Evolutionary conservation across 495 filamentous ascomycete genomes (phyloP), one percentile per base, ranked within the genome.

Genomic region (Penicillium egyptiacum): DNA sequence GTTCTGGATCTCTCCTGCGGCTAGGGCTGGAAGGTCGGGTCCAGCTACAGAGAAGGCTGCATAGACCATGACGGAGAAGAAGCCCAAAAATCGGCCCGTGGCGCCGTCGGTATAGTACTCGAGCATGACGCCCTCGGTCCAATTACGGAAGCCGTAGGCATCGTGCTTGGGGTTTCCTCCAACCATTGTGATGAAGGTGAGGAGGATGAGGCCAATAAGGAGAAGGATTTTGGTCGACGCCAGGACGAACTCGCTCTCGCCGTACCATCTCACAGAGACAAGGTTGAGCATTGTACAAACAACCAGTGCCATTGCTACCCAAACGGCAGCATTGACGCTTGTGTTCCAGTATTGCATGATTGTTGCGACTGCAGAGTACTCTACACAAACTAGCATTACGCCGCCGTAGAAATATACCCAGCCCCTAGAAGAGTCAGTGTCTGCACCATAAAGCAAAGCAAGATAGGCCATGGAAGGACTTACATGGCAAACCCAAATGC

Each of bases 1-100:
- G 68, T 91, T 90, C 26, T 81, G 80, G 33, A 89, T 86, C 71
- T 96, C 91, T 57, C 88, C 89, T 30, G 88, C 90, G 0, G 91
- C 89, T n/a, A 95, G 81, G 53, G 85, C 86, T 30, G 89, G 83
- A 49, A 88, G 76, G 66, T 93, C 89, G 1, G 81, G 80, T 28
- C 82, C 83, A 9, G 77, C 79, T 46, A 83, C 80, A 0, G 76
- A 71, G 64, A 78, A 79, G 2, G 71, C 74, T 0, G 74, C 73
- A 48, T 76, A 76, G n/a, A 77, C 63, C 56, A 80, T 63, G 12
- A 71, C 72, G 10, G 71, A 73, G 56, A 78, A 73, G 41, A 78
- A 68, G 5, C 74, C 75, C 1, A 79, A 63, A 41, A 76, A 76
- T 0, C 75, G 68, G 6, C 77, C 77, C 0, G 69, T 69, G 14